Percentiles rank a stretch among this genome's conserved stretches.
These are phyloP conservation scores for Ceratorhiza oryzae-sativae DNA, from an alignment of 1,284 basidiomycete species.

Conservation along the genomic window DNA sequence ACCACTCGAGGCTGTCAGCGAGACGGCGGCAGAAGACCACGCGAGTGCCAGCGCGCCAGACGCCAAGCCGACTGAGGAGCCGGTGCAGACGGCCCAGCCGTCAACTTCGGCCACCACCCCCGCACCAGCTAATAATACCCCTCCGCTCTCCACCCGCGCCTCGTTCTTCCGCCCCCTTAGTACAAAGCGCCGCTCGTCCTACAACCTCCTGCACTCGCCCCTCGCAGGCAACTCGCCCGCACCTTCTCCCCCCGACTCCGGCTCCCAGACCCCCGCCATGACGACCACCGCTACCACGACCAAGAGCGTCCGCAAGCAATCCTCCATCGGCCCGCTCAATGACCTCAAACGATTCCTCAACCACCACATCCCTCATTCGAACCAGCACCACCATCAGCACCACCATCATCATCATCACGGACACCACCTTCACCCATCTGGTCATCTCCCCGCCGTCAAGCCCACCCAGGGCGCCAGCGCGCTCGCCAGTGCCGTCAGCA, in stretches of 20 bases:
- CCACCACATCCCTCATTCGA: conserved; percentile 75
- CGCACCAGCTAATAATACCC: conserved; percentile 3
- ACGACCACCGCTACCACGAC: conserved; percentile 16
- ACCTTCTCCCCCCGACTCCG: conserved; percentile 31
- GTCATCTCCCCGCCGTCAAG: conserved; percentile 38
- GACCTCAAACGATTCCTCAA: conserved; percentile 93
- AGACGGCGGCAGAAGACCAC: neutral
- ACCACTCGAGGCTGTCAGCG: neutral
- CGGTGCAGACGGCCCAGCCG: neutral
- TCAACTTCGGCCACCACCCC: neutral
- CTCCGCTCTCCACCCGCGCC: conserved; percentile 5
- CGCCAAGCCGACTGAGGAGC: neutral
- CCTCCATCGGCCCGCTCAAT: conserved; percentile 67
- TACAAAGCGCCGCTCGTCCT: conserved; percentile 35
- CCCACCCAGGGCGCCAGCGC: conserved; percentile 41
- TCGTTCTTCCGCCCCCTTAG: conserved; percentile 37
- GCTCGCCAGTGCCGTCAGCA: conserved; percentile 39
- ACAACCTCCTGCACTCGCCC: conserved; percentile 28
- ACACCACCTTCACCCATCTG: conserved; percentile 23
- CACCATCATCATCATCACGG: conserved; percentile 17
- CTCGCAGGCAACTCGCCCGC: conserved; percentile 35
- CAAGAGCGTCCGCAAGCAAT: conserved; percentile 29
- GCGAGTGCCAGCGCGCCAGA: neutral
- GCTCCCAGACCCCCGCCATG: conserved; percentile 36
- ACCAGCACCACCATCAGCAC: neutral